phyloP scores from a whole-genome alignment of 139 green algal genomes.

The Desmodesmus armatus region DNA sequence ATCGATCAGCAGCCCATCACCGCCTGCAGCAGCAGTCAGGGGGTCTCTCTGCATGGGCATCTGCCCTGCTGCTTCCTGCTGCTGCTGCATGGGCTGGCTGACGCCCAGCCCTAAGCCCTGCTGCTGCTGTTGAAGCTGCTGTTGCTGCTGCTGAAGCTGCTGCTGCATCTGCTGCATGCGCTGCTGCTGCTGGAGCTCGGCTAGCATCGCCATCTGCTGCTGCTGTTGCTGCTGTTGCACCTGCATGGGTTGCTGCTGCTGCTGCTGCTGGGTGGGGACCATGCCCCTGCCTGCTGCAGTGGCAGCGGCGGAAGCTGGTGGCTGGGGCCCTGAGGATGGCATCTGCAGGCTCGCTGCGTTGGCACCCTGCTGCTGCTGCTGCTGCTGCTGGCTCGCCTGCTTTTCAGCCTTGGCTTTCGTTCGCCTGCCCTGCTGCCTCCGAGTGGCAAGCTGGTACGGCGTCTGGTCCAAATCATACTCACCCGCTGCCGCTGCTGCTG shows the following conservation, averaged over 20 bases:
- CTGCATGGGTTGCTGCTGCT: constrained; percentile 34
- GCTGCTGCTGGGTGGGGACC: background rate
- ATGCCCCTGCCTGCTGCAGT: background rate
- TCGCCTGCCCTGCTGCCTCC: too few species aligned
- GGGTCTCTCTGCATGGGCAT: background rate
- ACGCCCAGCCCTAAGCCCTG: background rate
- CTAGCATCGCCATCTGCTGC: too few species aligned
- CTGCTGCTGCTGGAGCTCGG: too few species aligned
- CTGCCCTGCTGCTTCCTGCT: background rate
- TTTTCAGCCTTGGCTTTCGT: background rate
- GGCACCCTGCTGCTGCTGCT: background rate
- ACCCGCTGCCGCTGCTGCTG: constrained; percentile 15
- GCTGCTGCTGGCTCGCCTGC: background rate
- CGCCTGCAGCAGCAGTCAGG: background rate
- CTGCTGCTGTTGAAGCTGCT: background rate
- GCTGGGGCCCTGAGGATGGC: background rate
- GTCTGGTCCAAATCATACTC: background rate
- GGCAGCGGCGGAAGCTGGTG: background rate
- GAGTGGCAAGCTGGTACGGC: background rate
- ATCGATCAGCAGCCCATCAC: too few species aligned
- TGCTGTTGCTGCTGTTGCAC: too few species aligned
- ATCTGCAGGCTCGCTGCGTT: background rate
- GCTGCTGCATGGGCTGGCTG: background rate
- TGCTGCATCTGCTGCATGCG: background rate
- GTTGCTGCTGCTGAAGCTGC: background rate